Conservation (phyloP, 768 basidiomycete genomes). For the Mycena belliarum region DNA sequence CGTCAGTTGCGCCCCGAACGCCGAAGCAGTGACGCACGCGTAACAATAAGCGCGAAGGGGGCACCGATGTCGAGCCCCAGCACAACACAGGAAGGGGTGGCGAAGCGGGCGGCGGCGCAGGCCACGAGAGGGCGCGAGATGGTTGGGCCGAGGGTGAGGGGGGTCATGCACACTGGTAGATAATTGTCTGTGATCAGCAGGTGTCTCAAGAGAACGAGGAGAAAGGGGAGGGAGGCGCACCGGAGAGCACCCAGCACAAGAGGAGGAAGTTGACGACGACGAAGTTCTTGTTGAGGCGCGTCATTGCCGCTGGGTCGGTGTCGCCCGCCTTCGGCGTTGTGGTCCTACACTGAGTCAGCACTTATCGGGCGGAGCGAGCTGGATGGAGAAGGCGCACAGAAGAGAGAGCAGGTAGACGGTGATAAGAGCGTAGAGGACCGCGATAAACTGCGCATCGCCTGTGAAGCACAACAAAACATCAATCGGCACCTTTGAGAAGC, state of each 20-base stretch:
- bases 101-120: conserved; percentile 2
- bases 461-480: not conserved
- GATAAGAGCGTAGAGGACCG: conserved; percentile 7
- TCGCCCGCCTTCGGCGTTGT: conserved; percentile 6
- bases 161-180: conserved; percentile 9
- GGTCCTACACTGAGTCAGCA: no score
- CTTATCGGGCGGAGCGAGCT: no score
- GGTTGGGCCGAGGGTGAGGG: conserved; percentile 9
- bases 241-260: conserved; percentile 15
- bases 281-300: conserved; percentile 19
- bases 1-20: not conserved
- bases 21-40: not conserved
- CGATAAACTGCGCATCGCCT: conserved; percentile 21
- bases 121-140: not conserved
- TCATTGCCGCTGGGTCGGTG: conserved; percentile 12
- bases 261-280: conserved; percentile 19
- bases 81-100: conserved; percentile 8
- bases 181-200: no score
- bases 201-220: not conserved
- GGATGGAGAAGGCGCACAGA: conserved; percentile 11
- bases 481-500: not conserved
- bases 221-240: not conserved
- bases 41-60: conserved; percentile 11
- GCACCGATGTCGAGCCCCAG: conserved; percentile 13
- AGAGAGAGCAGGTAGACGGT: conserved; percentile 18